Evolutionary conservation across 2,329 filamentous ascomycete genomes (phyloP), one percentile per base, ranked within the genome.

Genomic region (Talaromyces amestolkiae): DNA sequence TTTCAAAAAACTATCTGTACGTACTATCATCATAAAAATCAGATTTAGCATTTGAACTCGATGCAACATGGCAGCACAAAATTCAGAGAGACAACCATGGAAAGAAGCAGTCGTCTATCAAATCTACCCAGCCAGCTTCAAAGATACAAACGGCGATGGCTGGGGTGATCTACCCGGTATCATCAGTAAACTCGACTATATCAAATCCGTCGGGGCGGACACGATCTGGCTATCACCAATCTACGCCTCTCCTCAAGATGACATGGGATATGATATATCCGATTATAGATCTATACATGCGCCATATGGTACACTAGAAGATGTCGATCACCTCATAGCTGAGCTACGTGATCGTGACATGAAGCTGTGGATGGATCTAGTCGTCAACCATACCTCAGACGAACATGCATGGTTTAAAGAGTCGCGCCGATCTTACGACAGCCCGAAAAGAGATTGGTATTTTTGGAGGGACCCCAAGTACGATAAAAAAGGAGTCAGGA

Each of bases 361-460:
- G 80, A 82, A 80, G 66, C 67, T 83, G 45, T 81, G 84, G 75
- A 81, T 83, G 75, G 81, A 82, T 58, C 72, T 83, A 13, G 80
- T 81, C 1, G 74, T 81, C 56, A 82, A 81, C 67, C 80, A 82
- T 67, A 81, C 79, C 3, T 78, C 75, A 9, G 74, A 60, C 9
- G 43, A 69, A 43, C 59, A 63, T 49, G 49, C 17, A 39, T 63
- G 58, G 64, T 62, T 65, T 31, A 49, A 65, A 43, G 17, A 27
- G n/a, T 65, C 64, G 6, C 64, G 64, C 10, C 31, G 10, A 9
- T 61, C 58, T 3, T 41, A 41, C 15, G 43, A 51, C 41, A 65
- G 45, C 22, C 9, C 22, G 1, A 43, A 61, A n/a, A 33, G 64
- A 22, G 47, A 61, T n/a, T 65, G 64, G 64, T 65, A 65, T 31